phyloP scores from a whole-genome alignment of 2,329 filamentous ascomycete genomes.

The Phaeosphaeria sp. region DNA sequence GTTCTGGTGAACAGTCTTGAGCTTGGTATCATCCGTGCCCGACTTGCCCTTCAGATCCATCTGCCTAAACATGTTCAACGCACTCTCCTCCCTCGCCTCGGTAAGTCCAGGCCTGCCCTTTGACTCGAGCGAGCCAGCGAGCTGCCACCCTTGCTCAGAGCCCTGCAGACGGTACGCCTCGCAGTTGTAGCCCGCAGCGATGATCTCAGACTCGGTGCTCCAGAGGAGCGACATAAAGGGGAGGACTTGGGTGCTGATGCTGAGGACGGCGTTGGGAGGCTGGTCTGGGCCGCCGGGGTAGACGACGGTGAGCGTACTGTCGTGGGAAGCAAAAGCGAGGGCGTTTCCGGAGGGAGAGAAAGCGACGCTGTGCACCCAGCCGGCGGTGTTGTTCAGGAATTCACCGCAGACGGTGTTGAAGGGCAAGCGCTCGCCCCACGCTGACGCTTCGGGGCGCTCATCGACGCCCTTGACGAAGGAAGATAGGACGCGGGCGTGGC shows the following conservation, averaged over 20 bases:
- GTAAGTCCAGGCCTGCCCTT: conserved; percentile 68
- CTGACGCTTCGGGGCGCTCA: conserved; percentile 79
- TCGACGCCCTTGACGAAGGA: conserved; percentile 97
- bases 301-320: conserved; percentile 95
- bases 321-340: conserved; percentile 93
- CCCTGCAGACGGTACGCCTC: conserved; percentile 92
- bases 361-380: conserved; percentile 92
- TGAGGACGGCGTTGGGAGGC: conserved; percentile 87
- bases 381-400: conserved; percentile 92
- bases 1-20: conserved; percentile 97
- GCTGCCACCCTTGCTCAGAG: conserved; percentile 79
- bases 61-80: conserved; percentile 96
- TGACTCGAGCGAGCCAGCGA: conserved; percentile 80
- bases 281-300: conserved; percentile 93
- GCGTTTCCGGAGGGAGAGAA: conserved; percentile 93
- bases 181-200: conserved; percentile 88
- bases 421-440: conserved; percentile 93
- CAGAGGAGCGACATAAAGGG: conserved; percentile 94
- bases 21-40: conserved; percentile 79
- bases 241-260: conserved; percentile 85
- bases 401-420: conserved; percentile 99
- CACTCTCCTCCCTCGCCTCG: conserved; percentile 82
- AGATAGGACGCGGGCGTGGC: conserved; percentile 92
- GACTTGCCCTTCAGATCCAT: conserved; percentile 96
- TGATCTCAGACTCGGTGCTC: conserved; percentile 90